These are phyloP conservation scores for Cordia subcordata DNA, from an alignment of 257 asterid species.

Conservation along the genomic window DNA sequence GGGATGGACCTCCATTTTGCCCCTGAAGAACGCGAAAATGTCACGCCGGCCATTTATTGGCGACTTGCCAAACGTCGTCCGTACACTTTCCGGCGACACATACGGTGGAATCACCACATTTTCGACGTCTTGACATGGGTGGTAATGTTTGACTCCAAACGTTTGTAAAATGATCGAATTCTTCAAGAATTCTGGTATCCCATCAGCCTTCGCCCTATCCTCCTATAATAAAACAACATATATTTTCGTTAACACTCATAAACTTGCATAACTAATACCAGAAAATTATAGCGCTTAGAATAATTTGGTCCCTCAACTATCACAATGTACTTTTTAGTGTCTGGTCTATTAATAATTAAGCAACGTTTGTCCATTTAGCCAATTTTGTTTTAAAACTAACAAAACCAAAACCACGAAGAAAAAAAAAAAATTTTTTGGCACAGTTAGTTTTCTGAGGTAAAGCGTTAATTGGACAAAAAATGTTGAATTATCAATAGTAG, in stretches of 20 bases:
- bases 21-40: conserved; percentile 73
- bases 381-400: no score
- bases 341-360: no score
- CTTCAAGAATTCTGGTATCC: conserved; percentile 63
- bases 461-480: no score
- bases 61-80: conserved; percentile 37
- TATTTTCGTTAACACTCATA: neutral
- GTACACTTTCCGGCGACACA: conserved; percentile 58
- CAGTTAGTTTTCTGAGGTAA: no score
- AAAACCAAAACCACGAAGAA: no score
- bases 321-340: no score
- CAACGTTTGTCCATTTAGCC: no score
- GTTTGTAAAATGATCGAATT: conserved; percentile 72
- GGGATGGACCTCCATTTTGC: conserved; percentile 90
- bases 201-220: conserved; percentile 70
- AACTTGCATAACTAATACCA: no score
- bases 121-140: conserved; percentile 85
- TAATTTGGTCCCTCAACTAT: no score
- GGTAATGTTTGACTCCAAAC: conserved; percentile 70
- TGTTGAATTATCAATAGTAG: no score
- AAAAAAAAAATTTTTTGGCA: no score
- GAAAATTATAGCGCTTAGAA: no score
- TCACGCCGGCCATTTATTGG: conserved; percentile 49
- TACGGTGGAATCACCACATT: conserved; percentile 81
- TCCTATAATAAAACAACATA: conserved; percentile 41